Percentiles rank a stretch among this genome's conserved stretches.
These are phyloP conservation scores for Knoxia roxburghii DNA, from an alignment of 257 asterid species.

Conservation along the genomic window DNA sequence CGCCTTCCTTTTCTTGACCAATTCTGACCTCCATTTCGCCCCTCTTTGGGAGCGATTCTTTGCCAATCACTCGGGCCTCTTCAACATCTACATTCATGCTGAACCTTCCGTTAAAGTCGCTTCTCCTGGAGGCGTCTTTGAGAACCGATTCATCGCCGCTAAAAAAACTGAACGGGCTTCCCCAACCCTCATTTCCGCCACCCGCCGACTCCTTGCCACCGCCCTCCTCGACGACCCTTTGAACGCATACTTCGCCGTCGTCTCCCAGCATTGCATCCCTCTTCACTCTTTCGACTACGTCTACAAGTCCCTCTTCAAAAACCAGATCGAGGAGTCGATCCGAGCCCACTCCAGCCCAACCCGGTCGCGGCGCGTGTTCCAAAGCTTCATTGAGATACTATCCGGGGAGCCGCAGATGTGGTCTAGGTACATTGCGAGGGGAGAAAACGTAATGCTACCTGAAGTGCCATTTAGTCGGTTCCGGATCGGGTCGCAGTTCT, in stretches of 20 bases:
- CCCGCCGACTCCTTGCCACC: slow-evolving; percentile 74
- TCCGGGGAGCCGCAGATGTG: slow-evolving; percentile 41
- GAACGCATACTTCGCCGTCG: slow-evolving; percentile 55
- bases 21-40: slow-evolving; percentile 61
- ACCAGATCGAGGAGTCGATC: slow-evolving; percentile 15
- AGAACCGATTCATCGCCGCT: slow-evolving; percentile 43
- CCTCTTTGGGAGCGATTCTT: slow-evolving; percentile 67
- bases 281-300: slow-evolving; percentile 52
- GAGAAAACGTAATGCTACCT: slow-evolving; percentile 51
- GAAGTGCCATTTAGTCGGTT: slow-evolving; percentile 49
- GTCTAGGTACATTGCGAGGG: slow-evolving; percentile 59
- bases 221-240: slow-evolving; percentile 58
- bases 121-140: slow-evolving; percentile 55
- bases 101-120: slow-evolving; percentile 41
- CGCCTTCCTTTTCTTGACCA: slow-evolving; percentile 69
- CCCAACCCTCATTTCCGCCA: slow-evolving; percentile 69
- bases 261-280: slow-evolving; percentile 68
- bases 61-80: slow-evolving; percentile 21
- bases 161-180: slow-evolving; percentile 47
- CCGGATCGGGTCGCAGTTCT: slow-evolving; percentile 76
- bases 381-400: slow-evolving; percentile 68
- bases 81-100: slow-evolving; percentile 61
- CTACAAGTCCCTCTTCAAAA: slow-evolving; percentile 37
- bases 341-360: background rate
- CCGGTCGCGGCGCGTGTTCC: slow-evolving; percentile 19